Percentiles rank a stretch among this genome's conserved stretches.
phyloP scores from a whole-genome alignment of 495 filamentous ascomycete genomes.

The Venustampulla echinocandica region DNA sequence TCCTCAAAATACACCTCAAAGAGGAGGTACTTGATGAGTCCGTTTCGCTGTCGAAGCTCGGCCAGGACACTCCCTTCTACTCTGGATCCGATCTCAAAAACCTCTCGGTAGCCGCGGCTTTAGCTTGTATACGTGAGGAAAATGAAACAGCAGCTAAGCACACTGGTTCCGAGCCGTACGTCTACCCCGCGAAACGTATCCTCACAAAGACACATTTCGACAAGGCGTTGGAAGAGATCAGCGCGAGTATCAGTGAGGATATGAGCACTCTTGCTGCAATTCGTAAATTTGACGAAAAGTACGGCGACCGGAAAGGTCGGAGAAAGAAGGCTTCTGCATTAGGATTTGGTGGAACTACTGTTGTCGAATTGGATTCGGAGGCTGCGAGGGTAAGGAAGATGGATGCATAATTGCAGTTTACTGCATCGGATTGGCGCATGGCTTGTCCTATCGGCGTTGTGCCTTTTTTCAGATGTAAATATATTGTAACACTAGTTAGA shows the following conservation, averaged over 20 bases:
- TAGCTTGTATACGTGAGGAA: conserved; percentile 82
- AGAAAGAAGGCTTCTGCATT: conserved; percentile 50
- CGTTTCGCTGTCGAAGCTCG: conserved; percentile 62
- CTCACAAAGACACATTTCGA: conserved; percentile 66
- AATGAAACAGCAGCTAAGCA: conserved; percentile 49
- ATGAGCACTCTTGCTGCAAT: conserved; percentile 83
- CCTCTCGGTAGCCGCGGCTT: conserved; percentile 77
- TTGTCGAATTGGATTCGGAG: conserved; percentile 28
- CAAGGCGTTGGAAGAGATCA: conserved; percentile 80
- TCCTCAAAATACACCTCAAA: conserved; percentile 77
- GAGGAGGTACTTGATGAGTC: conserved; percentile 60
- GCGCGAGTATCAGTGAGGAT: conserved; percentile 87
- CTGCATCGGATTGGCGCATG: not conserved
- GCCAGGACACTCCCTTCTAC: conserved; percentile 77
- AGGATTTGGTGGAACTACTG: conserved; percentile 52
- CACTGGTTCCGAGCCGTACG: conserved; percentile 32
- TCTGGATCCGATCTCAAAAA: conserved; percentile 97
- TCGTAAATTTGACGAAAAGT: conserved; percentile 92
- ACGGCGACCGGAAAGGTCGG: conserved; percentile 74
- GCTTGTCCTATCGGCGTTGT: not conserved
- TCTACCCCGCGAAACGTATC: conserved; percentile 58
- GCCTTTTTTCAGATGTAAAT: not conserved
- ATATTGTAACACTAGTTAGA: too few species aligned
- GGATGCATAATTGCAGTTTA: conserved; percentile 2
- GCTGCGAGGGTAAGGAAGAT: conserved; percentile 28